These are phyloP conservation scores for Hypoxylon fragiforme DNA, from an alignment of 495 filamentous ascomycete species.

Conservation along the genomic window DNA sequence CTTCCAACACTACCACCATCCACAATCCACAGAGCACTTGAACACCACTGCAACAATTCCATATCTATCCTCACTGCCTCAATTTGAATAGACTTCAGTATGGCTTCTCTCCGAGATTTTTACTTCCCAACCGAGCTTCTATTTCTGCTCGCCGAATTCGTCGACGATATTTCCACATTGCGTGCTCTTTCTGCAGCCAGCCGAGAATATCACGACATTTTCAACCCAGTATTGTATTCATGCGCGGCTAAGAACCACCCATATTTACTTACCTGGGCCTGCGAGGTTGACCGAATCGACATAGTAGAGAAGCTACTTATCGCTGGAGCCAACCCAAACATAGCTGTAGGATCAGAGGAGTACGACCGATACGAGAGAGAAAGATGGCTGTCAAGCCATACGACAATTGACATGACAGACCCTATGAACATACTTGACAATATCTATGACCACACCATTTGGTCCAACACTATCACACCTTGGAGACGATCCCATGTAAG, in stretches of 20 bases:
- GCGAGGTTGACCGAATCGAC: not conserved
- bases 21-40: too few relatives aligned
- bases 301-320: constrained; percentile 5
- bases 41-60: too few relatives aligned
- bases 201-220: not conserved
- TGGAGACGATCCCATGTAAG: too few relatives aligned
- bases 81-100: too few relatives aligned
- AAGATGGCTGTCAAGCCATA: too few relatives aligned
- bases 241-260: not conserved
- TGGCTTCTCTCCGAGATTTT: not conserved
- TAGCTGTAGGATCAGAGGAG: not conserved
- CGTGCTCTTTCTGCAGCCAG: not conserved
- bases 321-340: constrained; percentile 1
- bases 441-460: not conserved
- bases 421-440: not conserved
- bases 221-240: constrained; percentile 2
- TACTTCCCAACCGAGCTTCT: constrained; percentile 5
- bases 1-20: too few relatives aligned
- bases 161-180: not conserved
- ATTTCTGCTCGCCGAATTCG: not conserved
- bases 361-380: too few relatives aligned
- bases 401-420: not conserved
- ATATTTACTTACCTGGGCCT: constrained; percentile 5
- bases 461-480: too few relatives aligned
- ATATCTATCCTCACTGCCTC: too few relatives aligned